Evolutionary conservation across 2,329 filamentous ascomycete genomes (phyloP).

Genomic region (Trichophyton benhamiae): DNA sequence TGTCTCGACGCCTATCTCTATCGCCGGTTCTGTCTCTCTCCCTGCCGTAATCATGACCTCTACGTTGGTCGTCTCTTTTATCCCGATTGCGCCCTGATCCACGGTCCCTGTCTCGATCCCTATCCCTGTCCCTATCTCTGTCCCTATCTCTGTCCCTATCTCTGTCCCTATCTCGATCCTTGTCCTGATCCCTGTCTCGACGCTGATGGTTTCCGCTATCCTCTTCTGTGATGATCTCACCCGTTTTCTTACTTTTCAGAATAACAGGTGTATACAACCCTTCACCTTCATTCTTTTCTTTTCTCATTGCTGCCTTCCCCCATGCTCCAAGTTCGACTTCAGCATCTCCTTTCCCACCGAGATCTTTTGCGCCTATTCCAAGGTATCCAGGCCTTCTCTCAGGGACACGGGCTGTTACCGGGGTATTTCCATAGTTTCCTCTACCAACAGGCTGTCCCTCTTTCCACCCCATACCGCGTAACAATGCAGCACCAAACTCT

Average conservation of each 20-base stretch:
- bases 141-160: slow-evolving; percentile 21
- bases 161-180: background rate
- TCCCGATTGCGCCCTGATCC: slow-evolving; percentile 17
- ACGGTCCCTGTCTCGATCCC: slow-evolving; percentile 16
- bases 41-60: slow-evolving; percentile 10
- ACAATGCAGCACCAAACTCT: slow-evolving; percentile 80
- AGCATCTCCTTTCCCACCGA: slow-evolving; percentile 37
- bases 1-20: slow-evolving; percentile 8
- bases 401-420: slow-evolving; percentile 49
- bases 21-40: slow-evolving; percentile 15
- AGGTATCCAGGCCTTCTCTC: slow-evolving; percentile 67
- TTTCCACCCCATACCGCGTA: slow-evolving; percentile 95
- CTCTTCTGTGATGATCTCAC: slow-evolving; percentile 50
- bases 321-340: slow-evolving; percentile 68
- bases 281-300: slow-evolving; percentile 36
- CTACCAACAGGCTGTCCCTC: slow-evolving; percentile 48
- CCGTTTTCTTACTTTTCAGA: slow-evolving; percentile 49
- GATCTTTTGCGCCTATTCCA: slow-evolving; percentile 77
- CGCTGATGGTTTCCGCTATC: slow-evolving; percentile 16
- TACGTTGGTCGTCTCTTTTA: slow-evolving; percentile 18
- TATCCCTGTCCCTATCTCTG: slow-evolving; percentile 19
- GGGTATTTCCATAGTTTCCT: slow-evolving; percentile 38
- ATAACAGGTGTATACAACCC: slow-evolving; percentile 50
- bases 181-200: slow-evolving; percentile 11
- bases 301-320: slow-evolving; percentile 52